Conservation (phyloP, 441 rosid species). For the Iberis amara region DNA sequence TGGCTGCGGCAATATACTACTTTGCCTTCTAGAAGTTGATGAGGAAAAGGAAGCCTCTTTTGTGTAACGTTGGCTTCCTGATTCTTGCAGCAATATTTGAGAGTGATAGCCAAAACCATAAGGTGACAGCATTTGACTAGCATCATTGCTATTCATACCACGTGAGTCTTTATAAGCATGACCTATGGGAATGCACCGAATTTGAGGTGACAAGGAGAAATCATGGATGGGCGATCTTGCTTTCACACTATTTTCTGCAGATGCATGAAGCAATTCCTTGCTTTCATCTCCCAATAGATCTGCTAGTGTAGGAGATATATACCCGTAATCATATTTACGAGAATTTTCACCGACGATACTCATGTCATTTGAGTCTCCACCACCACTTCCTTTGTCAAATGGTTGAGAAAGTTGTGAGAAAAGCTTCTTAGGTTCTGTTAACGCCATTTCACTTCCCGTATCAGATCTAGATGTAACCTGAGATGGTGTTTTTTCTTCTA, state of each 20-base stretch:
- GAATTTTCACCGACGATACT: slow-evolving; percentile 68
- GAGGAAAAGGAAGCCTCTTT: slow-evolving; percentile 39
- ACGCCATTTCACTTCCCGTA: slow-evolving; percentile 58
- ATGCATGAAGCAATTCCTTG: slow-evolving; percentile 32
- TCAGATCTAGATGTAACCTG: slow-evolving; percentile 29
- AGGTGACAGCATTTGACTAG: no score
- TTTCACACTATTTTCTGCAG: slow-evolving; percentile 26
- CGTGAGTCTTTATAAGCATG: slow-evolving; percentile 26
- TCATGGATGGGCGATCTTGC: slow-evolving; percentile 16
- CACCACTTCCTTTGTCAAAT: slow-evolving; percentile 41
- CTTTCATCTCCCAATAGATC: slow-evolving; percentile 59
- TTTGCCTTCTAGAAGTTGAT: slow-evolving; percentile 35
- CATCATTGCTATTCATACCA: neutral
- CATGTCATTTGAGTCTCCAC: slow-evolving; percentile 81
- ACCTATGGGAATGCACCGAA: slow-evolving; percentile 20
- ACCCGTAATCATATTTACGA: slow-evolving; percentile 57
- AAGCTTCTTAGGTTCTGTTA: slow-evolving; percentile 50
- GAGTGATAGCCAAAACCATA: slow-evolving; percentile 21
- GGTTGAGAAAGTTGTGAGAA: slow-evolving; percentile 30
- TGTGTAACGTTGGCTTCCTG: slow-evolving; percentile 29
- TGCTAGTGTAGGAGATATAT: slow-evolving; percentile 65
- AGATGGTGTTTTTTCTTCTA: slow-evolving; percentile 42
- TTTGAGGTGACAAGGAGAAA: no score
- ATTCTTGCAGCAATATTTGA: slow-evolving; percentile 33
- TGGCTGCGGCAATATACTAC: slow-evolving; percentile 33